These are phyloP conservation scores for Ganoderma lingzhi DNA, from an alignment of 1,284 basidiomycete genomes.

Conservation along the genomic window DNA sequence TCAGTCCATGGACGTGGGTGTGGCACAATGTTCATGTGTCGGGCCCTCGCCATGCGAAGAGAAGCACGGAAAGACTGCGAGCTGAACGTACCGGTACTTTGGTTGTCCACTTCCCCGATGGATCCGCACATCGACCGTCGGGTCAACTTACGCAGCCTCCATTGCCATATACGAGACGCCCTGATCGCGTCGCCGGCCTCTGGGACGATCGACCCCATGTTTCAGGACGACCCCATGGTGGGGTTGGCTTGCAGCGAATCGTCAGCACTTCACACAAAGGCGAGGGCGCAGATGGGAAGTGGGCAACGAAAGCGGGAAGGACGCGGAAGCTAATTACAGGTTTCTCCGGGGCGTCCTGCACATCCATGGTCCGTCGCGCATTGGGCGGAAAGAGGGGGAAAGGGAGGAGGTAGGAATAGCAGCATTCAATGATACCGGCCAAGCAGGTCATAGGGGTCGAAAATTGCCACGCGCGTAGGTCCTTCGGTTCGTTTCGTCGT, in stretches of 20 bases:
- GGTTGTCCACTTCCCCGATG: background rate
- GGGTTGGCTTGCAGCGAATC: background rate
- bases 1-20: background rate
- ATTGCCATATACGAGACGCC: background rate
- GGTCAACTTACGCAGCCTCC: background rate
- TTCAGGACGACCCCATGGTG: background rate
- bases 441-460: background rate
- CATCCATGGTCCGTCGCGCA: background rate
- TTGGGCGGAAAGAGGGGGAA: background rate
- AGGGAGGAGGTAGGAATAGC: background rate
- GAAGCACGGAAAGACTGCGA: background rate
- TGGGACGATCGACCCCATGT: background rate
- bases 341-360: background rate
- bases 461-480: background rate
- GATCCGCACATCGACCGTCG: background rate
- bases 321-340: background rate
- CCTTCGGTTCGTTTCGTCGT: background rate
- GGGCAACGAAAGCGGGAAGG: background rate
- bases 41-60: background rate
- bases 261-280: background rate
- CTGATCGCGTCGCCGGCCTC: background rate
- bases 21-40: background rate
- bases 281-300: background rate
- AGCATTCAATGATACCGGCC: background rate
- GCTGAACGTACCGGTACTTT: background rate